Conservation (phyloP, 306 rosid genomes). For the Senna siamea region DNA sequence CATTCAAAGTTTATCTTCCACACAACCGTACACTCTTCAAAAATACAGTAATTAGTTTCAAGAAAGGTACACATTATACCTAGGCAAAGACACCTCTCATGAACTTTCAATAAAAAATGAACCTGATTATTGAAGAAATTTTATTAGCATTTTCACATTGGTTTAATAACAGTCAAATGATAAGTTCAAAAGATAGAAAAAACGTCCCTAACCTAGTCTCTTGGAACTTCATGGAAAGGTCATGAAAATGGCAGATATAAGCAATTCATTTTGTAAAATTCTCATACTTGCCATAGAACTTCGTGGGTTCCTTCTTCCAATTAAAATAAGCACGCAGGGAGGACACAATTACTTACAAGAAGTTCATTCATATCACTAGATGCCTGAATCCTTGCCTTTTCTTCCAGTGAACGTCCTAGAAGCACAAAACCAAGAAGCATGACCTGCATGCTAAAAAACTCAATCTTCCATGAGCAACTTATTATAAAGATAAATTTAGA, state of each 20-base stretch:
- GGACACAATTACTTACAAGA: slow-evolving; percentile 60
- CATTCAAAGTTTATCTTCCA: slow-evolving; percentile 4
- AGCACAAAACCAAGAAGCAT: slow-evolving; percentile 99
- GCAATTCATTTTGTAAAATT: neutral
- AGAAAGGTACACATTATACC: no score
- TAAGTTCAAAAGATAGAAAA: neutral
- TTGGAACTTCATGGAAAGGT: neutral
- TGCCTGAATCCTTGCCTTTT: slow-evolving; percentile 88
- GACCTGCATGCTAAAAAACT: slow-evolving; percentile 89
- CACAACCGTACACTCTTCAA: neutral
- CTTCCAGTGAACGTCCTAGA: slow-evolving; percentile 96
- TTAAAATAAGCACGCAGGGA: slow-evolving; percentile 19
- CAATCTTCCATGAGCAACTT: slow-evolving; percentile 54
- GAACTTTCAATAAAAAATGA: no score
- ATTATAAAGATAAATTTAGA: slow-evolving; percentile 34
- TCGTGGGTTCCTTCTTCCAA: slow-evolving; percentile 24
- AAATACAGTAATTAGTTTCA: neutral
- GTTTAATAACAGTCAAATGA: neutral
- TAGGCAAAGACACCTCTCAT: no score
- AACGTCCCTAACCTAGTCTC: neutral
- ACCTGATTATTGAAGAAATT: neutral
- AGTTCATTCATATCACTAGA: slow-evolving; percentile 99
- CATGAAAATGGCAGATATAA: neutral
- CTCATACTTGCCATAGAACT: neutral
- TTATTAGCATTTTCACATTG: neutral